Percentiles rank a stretch among this genome's conserved stretches.
Evolutionary conservation across 441 rosid genomes (phyloP).

Genomic region (Pelargonium cotyledonis): DNA sequence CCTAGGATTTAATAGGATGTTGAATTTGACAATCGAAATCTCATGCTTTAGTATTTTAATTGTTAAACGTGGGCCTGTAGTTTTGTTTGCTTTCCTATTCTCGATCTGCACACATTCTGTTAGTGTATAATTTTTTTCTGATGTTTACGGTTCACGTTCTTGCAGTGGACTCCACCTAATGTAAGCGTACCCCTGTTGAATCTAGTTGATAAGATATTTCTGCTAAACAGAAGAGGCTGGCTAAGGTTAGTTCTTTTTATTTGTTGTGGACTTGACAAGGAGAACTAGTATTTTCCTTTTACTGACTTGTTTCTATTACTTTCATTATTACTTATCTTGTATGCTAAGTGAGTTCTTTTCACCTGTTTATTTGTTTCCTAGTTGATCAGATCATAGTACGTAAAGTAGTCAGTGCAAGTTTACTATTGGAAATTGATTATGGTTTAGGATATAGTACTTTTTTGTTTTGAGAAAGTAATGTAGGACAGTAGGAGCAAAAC

Average conservation of each 20-base stretch:
- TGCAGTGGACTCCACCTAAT: conserved; percentile 95
- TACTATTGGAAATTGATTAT: no score
- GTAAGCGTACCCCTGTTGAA: conserved; percentile 87
- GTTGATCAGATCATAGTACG: neutral
- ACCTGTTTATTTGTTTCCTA: neutral
- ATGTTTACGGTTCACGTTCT: conserved; percentile 15
- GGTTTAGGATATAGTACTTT: no score
- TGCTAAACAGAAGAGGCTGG: conserved; percentile 97
- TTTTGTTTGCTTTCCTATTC: conserved; percentile 2
- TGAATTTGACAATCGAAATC: neutral
- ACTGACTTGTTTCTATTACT: neutral
- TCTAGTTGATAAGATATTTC: conserved; percentile 96
- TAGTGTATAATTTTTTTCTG: conserved; percentile 6
- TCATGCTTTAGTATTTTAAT: neutral
- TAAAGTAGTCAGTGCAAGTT: neutral
- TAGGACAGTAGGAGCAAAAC: no score
- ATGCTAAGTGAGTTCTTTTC: neutral
- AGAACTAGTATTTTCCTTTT: neutral
- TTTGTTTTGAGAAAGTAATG: no score
- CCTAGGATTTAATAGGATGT: neutral
- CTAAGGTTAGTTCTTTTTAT: conserved; percentile 25
- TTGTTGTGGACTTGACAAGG: conserved; percentile 6
- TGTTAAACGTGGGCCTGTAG: neutral
- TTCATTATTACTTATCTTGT: neutral
- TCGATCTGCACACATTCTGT: neutral